Evolutionary conservation across 2,329 filamentous ascomycete genomes (phyloP).

Genomic region (Alternaria metachromatica): DNA sequence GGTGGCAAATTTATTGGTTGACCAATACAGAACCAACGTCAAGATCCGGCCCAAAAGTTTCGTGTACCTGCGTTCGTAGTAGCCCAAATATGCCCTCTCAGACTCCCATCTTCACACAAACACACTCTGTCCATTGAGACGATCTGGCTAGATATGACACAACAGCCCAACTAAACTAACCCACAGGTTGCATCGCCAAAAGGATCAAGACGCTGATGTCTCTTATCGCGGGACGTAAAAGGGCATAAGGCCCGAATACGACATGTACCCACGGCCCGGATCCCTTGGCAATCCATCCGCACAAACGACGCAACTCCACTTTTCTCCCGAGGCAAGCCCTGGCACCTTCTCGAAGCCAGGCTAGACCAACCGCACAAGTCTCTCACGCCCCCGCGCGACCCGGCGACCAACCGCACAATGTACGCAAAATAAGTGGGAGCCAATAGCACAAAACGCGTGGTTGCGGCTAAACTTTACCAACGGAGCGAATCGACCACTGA

Average conservation of each 20-base stretch:
- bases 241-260: neutral
- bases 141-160: no score
- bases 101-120: no score
- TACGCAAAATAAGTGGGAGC: neutral
- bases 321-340: neutral
- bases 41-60: neutral
- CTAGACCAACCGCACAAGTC: constrained; percentile 16
- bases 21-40: neutral
- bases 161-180: neutral
- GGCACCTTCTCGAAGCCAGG: neutral
- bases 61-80: neutral
- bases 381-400: constrained; percentile 1
- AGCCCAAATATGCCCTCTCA: no score
- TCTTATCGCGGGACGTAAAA: neutral
- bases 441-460: neutral
- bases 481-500: neutral
- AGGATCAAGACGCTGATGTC: neutral
- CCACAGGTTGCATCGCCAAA: no score
- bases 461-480: neutral
- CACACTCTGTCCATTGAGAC: no score
- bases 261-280: neutral
- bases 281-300: constrained; percentile 5
- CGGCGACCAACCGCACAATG: neutral
- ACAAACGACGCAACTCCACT: constrained; percentile 17
- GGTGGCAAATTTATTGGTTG: constrained; percentile 45